These are phyloP conservation scores for Ustilago shanxiensis DNA, from an alignment of 1,284 basidiomycete genomes.

Conservation along the genomic window DNA sequence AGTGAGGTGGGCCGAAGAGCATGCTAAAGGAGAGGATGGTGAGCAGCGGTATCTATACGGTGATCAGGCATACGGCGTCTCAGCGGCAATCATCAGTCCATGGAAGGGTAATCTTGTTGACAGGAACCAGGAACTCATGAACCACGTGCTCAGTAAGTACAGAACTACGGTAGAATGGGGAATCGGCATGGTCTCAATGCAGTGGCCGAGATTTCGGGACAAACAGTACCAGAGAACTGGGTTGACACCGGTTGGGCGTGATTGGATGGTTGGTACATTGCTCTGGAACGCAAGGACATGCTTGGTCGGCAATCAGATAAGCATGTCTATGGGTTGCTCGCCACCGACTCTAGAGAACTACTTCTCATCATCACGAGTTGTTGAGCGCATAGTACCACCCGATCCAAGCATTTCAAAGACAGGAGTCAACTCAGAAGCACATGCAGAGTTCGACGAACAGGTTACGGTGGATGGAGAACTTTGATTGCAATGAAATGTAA, in stretches of 20 bases:
- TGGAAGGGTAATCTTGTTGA: neutral
- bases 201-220: neutral
- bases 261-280: neutral
- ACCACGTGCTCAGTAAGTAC: neutral
- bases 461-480: too few species aligned
- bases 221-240: neutral
- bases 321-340: neutral
- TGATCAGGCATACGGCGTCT: neutral
- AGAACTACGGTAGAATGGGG: neutral
- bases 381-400: too few species aligned
- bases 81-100: neutral
- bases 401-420: too few species aligned
- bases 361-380: too few species aligned
- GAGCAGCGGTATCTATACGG: constrained; percentile 1
- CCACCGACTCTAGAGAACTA: too few species aligned
- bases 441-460: too few species aligned
- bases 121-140: neutral
- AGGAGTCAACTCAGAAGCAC: too few species aligned
- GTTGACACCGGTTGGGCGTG: neutral
- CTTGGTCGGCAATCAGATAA: neutral
- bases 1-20: neutral
- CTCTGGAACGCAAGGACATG: neutral
- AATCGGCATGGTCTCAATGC: constrained; percentile 3
- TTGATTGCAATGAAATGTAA: too few species aligned
- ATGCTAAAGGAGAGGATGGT: neutral